A percentile compares a stretch with the other conserved stretches of the same genome.
These are phyloP conservation scores for Nemania bipapillata DNA, from an alignment of 2,329 filamentous ascomycete genomes.

Conservation along the genomic window DNA sequence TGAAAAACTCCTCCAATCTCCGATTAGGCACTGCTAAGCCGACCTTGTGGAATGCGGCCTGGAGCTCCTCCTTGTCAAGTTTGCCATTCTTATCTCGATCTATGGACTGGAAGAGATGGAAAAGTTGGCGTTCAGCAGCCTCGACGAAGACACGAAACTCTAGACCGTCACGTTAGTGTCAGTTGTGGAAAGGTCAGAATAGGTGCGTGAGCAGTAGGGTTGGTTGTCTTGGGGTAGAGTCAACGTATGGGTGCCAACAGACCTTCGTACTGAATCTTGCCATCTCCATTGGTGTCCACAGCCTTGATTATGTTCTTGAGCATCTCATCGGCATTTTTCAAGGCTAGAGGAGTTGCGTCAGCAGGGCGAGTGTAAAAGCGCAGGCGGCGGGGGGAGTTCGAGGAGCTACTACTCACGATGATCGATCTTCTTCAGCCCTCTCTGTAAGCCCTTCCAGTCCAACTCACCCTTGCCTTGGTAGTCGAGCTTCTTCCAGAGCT, in stretches of 20 bases:
- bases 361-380: constrained; percentile 5
- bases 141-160: constrained; percentile 92
- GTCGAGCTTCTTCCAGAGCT: constrained; percentile 86
- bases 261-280: constrained; percentile 92
- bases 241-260: constrained; percentile 49
- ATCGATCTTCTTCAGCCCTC: constrained; percentile 86
- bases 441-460: constrained; percentile 84
- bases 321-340: constrained; percentile 92
- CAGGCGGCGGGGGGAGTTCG: constrained; percentile 13
- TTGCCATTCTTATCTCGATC: constrained; percentile 86
- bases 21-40: constrained; percentile 81
- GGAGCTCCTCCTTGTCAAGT: constrained; percentile 86
- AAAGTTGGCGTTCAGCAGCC: constrained; percentile 85
- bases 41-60: constrained; percentile 78
- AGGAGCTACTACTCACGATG: constrained; percentile 73
- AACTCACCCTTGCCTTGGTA: constrained; percentile 79
- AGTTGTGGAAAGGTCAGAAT: constrained; percentile 10
- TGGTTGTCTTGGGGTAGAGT: constrained; percentile 13
- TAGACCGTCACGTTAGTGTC: constrained; percentile 52
- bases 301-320: constrained; percentile 81
- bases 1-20: constrained; percentile 85
- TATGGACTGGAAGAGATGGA: constrained; percentile 83
- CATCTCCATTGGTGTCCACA: constrained; percentile 88
- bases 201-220: neutral
- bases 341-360: constrained; percentile 55